Base-by-base conservation (phyloP, 805 yeast genomes). In the Candida michaelii region DNA sequence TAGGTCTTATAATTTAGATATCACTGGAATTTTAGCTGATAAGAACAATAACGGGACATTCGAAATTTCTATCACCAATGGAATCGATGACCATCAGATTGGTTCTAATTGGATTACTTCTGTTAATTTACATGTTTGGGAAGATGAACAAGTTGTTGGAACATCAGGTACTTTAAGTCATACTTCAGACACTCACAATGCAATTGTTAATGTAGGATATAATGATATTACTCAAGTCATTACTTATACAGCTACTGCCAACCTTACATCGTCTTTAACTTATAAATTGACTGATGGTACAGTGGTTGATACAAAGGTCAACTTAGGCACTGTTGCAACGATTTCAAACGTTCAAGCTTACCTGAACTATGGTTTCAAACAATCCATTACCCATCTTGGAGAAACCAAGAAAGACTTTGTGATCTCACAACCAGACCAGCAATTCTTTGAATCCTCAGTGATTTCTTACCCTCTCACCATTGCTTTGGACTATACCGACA, bases 1-100 rank as follows among this genome's bases (percentile, higher is more conserved):
- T 23, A 80, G 79, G 13, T 74, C 83, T n/a, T 69, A 83, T 49
- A 82, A 80, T 43, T 58, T 89, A 35, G 95, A 89, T 49, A 53
- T 89, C 36, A 77, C 91, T 9, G 79, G 85, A 0, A 71, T 81
- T 47, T 62, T 88, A 45, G 93, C 95, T 10, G 18, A 11, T 27
- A 11, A 12, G 16, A 10, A 18, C 5, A 2, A 18, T 8, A 14
- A 16, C 14, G 40, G 21, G 9, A 27, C 75, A 4, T 43, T 63
- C 12, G 68, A 65, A 37, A 63, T 86, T 36, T 78, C 73, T 48
- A 63, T 85, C 13, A 66, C 76, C 3, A 78, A 81, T 53, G 80
- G 84, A 37, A 48, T 50, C 8, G 52, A 52, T 12, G 53, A 54
- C 16, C 30, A 52, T n/a, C 53, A 56, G 35, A 55, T 63, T 59